Conservation (phyloP, 164 flowering plant genomes). For the Piper longum region DNA sequence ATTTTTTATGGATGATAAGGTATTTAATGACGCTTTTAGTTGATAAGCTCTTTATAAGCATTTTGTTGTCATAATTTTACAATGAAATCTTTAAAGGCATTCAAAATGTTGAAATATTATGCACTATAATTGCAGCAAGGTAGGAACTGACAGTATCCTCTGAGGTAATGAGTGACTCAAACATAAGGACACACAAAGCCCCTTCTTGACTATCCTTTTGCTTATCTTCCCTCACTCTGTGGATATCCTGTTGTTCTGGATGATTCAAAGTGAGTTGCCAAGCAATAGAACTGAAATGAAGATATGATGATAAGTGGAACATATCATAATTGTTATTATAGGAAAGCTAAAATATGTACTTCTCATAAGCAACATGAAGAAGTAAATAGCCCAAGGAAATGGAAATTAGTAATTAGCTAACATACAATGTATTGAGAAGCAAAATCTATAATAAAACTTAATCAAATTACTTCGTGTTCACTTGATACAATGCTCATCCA, state of each 20-base stretch:
- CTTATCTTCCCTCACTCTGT: conserved; percentile 10
- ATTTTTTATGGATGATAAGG: too few relatives aligned
- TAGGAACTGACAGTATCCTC: conserved; percentile 47
- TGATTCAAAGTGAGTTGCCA: conserved; percentile 68
- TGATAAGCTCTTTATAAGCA: too few relatives aligned
- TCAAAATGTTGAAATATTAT: too few relatives aligned
- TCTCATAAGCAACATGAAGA: not conserved
- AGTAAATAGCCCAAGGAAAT: too few relatives aligned
- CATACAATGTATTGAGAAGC: too few relatives aligned
- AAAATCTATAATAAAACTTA: too few relatives aligned
- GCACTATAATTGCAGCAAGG: not conserved
- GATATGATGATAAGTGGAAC: not conserved
- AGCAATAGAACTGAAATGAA: conserved; percentile 55
- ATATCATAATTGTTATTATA: not conserved
- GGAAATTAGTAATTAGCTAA: too few relatives aligned
- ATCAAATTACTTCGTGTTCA: too few relatives aligned
- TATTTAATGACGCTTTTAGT: too few relatives aligned
- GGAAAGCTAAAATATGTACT: not conserved
- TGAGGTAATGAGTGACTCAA: conserved; percentile 58
- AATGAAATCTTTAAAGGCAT: too few relatives aligned
- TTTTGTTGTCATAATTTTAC: too few relatives aligned
- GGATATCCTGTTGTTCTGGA: conserved; percentile 24
- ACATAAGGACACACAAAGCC: conserved; percentile 56
- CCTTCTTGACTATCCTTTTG: conserved; percentile 21
- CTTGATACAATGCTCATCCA: too few relatives aligned